phyloP scores from a whole-genome alignment of 2,329 filamentous ascomycete species.

The Ophiosphaerella korrae region DNA sequence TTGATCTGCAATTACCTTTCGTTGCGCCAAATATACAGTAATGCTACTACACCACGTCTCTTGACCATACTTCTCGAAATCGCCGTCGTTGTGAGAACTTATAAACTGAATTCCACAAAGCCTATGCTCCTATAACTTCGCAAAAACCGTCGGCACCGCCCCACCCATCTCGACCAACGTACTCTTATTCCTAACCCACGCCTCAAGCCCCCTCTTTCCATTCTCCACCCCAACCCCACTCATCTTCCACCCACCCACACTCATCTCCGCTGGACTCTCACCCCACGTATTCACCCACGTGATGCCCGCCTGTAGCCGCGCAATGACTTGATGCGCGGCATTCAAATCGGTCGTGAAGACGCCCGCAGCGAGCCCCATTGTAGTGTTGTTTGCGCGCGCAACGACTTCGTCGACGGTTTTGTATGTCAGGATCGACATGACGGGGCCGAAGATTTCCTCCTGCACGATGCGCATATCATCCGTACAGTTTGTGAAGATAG shows the following conservation, averaged over 20 bases:
- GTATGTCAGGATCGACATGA: slow-evolving; percentile 81
- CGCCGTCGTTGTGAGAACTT: too few species aligned
- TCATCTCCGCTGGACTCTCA: slow-evolving; percentile 91
- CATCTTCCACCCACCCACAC: slow-evolving; percentile 89
- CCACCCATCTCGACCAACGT: slow-evolving; percentile 83
- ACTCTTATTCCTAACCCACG: slow-evolving; percentile 87
- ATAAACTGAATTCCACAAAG: background rate
- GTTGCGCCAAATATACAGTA: too few species aligned
- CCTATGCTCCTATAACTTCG: slow-evolving; percentile 28
- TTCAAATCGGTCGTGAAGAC: slow-evolving; percentile 81
- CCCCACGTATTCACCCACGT: slow-evolving; percentile 95
- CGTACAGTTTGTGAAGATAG: slow-evolving; percentile 83
- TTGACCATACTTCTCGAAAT: too few species aligned
- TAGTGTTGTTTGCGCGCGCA: slow-evolving; percentile 74
- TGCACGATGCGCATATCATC: slow-evolving; percentile 79
- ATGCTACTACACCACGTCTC: too few species aligned
- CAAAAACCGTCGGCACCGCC: slow-evolving; percentile 71
- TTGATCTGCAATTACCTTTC: too few species aligned
- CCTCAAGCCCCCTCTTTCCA: slow-evolving; percentile 75
- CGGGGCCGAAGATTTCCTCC: slow-evolving; percentile 89
- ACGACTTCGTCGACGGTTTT: slow-evolving; percentile 72
- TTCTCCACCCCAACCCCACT: slow-evolving; percentile 90
- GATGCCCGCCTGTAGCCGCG: slow-evolving; percentile 78
- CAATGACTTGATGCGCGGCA: slow-evolving; percentile 72
- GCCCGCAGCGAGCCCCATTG: slow-evolving; percentile 80